Evolutionary conservation across 129 eudicot genomes (phyloP).

Genomic region (Dittrichia graveolens): DNA sequence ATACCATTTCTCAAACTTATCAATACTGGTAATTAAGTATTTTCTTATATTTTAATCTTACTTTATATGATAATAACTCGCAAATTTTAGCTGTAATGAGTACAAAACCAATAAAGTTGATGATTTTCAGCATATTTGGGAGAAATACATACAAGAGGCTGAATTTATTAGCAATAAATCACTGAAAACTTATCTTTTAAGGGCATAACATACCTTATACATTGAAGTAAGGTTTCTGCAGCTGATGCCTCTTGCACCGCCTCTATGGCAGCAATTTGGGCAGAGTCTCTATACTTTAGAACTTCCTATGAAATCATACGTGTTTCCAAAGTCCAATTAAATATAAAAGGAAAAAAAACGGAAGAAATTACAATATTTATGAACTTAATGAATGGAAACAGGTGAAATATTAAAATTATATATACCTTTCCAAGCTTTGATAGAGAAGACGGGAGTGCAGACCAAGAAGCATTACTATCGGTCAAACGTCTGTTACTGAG

Average conservation of each 20-base stretch:
- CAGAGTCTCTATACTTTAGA: conserved; percentile 75
- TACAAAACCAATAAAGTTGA: not conserved
- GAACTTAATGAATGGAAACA: not conserved
- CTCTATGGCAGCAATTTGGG: conserved; percentile 87
- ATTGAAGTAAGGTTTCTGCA: conserved; percentile 77
- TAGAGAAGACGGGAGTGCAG: conserved; percentile 84
- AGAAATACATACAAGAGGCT: too few relatives aligned
- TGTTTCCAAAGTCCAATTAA: not conserved
- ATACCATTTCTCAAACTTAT: not conserved
- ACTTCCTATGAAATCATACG: conserved; percentile 92
- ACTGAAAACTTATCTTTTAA: too few relatives aligned
- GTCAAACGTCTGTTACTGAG: conserved; percentile 52
- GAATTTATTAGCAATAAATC: too few relatives aligned
- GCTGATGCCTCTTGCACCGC: conserved; percentile 93
- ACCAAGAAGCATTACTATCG: conserved; percentile 74
- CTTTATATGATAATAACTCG: too few relatives aligned
- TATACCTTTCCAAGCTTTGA: conserved; percentile 86
- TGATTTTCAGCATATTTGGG: not conserved
- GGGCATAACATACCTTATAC: conserved; percentile 59
- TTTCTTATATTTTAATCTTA: not conserved
- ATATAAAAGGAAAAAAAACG: not conserved
- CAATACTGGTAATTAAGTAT: not conserved
- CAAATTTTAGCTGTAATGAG: not conserved
- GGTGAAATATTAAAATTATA: not conserved
- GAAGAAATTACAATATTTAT: not conserved